Conservation (phyloP, 164 flowering plant species). For the Macadamia tetraphylla region DNA sequence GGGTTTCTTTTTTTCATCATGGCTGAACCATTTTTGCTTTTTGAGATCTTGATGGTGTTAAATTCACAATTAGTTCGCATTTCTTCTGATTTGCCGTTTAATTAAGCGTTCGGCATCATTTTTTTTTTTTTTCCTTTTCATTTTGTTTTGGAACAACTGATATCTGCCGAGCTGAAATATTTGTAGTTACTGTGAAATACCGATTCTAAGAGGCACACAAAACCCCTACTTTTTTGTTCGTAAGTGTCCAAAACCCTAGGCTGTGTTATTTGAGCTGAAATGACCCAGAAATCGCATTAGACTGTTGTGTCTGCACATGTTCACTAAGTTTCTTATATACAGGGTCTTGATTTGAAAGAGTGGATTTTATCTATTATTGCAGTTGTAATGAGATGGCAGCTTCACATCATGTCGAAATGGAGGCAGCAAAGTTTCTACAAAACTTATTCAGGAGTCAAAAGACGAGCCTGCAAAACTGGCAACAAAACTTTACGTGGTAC, state of each 20-base stretch:
- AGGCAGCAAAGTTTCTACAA: constrained; percentile 94
- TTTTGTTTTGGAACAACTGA: too few species aligned
- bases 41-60: too few species aligned
- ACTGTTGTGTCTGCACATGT: too few species aligned
- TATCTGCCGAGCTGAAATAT: neutral
- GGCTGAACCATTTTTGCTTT: too few species aligned
- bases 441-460: constrained; percentile 90
- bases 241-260: neutral
- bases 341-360: neutral
- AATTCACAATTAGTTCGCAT: neutral
- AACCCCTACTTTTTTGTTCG: neutral
- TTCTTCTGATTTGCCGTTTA: neutral
- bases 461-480: constrained; percentile 95
- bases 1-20: neutral
- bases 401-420: constrained; percentile 77
- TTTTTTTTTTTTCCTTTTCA: too few species aligned
- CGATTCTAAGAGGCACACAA: neutral
- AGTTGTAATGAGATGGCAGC: constrained; percentile 55
- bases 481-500: constrained; percentile 81
- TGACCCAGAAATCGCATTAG: neutral
- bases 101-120: neutral
- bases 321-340: too few species aligned
- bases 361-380: neutral
- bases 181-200: neutral
- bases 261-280: neutral